Base-by-base conservation (phyloP, 805 yeast genomes). In the Sugiyamaella marilandica region DNA sequence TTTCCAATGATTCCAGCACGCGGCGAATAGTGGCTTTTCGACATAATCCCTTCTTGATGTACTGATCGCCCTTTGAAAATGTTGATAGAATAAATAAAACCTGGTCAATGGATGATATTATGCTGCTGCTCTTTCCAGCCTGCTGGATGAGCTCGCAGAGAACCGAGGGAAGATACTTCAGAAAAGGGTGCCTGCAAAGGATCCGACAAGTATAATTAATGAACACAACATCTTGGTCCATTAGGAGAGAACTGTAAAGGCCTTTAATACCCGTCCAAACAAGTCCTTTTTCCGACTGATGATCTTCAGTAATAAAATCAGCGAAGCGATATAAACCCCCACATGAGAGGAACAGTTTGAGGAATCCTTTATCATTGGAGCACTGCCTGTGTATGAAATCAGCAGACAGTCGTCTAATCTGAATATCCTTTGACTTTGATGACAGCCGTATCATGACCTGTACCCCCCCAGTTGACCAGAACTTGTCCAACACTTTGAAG, bases 171-270 rank as follows among this genome's bases (percentile, higher is more conserved):
- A 77, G 69, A 70, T 81, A 64, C 9, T 60, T 62, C 13, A 68
- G 47, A 7, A 61, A 49, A 1, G 78, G 76, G 62, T 66, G 72
- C 61, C 71, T 72, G 36, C 75, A 70, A 32, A 76, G 63, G 4
- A 73, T 72, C 4, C 80, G 69, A 56, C 82, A 77, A 51, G 77
- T 61, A 52, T 77, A 81, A 10, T 77, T 74, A 51, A 73, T 71
- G 26, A 52, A 53, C 5, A 53, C 52, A 13, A 55, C 33, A n/a
- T 55, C 58, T 51, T 75, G 76, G 33, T 65, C 67, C 19, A 71
- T 62, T 45, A 77, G 61, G 10, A 76, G 18, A n/a, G 43, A 69
- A 34, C 65, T 66, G 58, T 73, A 70, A 33, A 76, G 65, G 44
- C 76, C 74, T 35, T 70, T 71, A 18, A 76, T 67, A 5, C 79